phyloP scores from a whole-genome alignment of 345 rosid genomes.

The Leavenworthia alabamica region DNA sequence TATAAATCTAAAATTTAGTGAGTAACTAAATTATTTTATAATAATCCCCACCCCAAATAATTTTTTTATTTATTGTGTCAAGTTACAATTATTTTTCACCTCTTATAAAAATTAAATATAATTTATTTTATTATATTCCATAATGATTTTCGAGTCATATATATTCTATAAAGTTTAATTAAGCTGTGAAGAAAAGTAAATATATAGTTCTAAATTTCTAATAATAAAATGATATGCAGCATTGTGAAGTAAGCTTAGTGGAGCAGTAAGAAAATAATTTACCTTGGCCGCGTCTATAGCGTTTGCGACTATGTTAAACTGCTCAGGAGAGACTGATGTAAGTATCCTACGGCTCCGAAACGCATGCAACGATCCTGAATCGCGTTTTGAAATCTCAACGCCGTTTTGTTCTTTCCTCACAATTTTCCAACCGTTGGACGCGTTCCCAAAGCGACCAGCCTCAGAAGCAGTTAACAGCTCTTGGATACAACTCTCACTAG shows the following conservation, averaged over 20 bases:
- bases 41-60: too few species aligned
- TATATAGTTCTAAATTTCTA: neutral
- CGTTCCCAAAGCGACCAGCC: conserved; percentile 43
- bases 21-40: neutral
- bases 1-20: neutral
- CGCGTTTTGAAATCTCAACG: conserved; percentile 63
- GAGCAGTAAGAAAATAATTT: neutral
- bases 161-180: neutral
- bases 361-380: conserved; percentile 51
- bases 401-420: conserved; percentile 39
- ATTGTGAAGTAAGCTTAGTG: neutral
- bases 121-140: neutral
- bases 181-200: neutral
- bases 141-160: neutral
- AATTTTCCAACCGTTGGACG: conserved; percentile 59
- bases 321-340: conserved; percentile 58
- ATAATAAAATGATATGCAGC: too few species aligned
- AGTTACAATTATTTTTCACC: neutral
- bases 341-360: conserved; percentile 71
- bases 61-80: neutral
- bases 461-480: conserved; percentile 66
- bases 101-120: too few species aligned
- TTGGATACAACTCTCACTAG: conserved; percentile 76
- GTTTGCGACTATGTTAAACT: conserved; percentile 67
- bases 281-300: conserved; percentile 84